phyloP scores from a whole-genome alignment of 2,329 filamentous ascomycete genomes.

The Cladophialophora psammophila region DNA sequence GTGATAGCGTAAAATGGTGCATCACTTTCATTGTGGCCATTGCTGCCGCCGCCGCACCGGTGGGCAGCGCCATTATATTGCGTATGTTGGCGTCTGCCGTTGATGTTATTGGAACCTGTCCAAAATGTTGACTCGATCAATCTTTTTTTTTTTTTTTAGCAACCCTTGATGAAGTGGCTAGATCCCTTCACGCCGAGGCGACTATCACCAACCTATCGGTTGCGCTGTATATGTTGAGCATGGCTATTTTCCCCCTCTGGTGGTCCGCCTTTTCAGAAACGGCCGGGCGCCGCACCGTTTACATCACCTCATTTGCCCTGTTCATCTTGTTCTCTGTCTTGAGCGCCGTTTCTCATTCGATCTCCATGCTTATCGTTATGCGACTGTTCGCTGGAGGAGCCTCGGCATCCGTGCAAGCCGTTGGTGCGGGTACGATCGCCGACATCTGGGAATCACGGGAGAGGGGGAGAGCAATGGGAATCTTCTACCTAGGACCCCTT shows the following conservation, averaged over 20 bases:
- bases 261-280: conserved; percentile 82
- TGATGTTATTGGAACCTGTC: neutral
- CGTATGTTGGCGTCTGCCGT: conserved; percentile 60
- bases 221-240: conserved; percentile 80
- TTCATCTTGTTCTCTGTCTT: conserved; percentile 75
- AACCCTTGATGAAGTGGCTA: conserved; percentile 69
- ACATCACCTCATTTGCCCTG: conserved; percentile 74
- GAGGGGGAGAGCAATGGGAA: conserved; percentile 79
- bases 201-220: conserved; percentile 78
- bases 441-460: conserved; percentile 79
- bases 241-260: conserved; percentile 87
- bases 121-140: neutral
- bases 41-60: conserved; percentile 77
- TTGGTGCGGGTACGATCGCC: conserved; percentile 82
- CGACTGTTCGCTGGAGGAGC: conserved; percentile 77
- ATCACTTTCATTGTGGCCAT: conserved; percentile 80
- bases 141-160: conserved; percentile 55
- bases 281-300: conserved; percentile 76
- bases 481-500: conserved; percentile 82
- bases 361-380: conserved; percentile 79
- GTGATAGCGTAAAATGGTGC: conserved; percentile 78
- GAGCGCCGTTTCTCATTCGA: conserved; percentile 72
- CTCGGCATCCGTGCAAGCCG: conserved; percentile 80
- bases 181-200: conserved; percentile 66
- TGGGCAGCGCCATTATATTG: conserved; percentile 85